A percentile compares a stretch with the other conserved stretches of the same genome.
Evolutionary conservation across 2,329 filamentous ascomycete genomes (phyloP).

Genomic region (Aspergillus chevalieri): DNA sequence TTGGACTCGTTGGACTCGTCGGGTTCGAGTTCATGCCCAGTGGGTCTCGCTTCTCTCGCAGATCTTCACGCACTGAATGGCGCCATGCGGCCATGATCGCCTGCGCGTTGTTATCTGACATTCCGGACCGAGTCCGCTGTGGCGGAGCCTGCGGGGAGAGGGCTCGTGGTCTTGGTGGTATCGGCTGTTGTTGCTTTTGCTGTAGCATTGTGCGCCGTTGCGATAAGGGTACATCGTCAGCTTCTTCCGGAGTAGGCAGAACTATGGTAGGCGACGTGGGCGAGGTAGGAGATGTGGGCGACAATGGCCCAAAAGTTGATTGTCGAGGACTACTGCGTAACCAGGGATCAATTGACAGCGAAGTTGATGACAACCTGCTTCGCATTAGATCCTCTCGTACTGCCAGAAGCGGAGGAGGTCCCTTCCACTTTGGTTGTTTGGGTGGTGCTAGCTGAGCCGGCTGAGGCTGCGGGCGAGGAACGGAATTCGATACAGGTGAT

Average conservation of each 20-base stretch:
- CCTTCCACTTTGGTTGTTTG: slow-evolving; percentile 17
- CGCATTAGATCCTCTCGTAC: slow-evolving; percentile 49
- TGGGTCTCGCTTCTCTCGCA: slow-evolving; percentile 36
- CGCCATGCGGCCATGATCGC: slow-evolving; percentile 62
- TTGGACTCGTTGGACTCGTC: slow-evolving; percentile 9
- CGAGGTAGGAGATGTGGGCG: neutral
- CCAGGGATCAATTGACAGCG: slow-evolving; percentile 27
- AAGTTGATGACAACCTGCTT: slow-evolving; percentile 32
- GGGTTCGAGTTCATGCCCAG: slow-evolving; percentile 16
- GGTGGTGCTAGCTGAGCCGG: slow-evolving; percentile 1
- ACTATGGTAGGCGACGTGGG: slow-evolving; percentile 11
- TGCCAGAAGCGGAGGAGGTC: slow-evolving; percentile 45
- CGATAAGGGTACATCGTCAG: slow-evolving; percentile 67
- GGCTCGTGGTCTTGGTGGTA: neutral
- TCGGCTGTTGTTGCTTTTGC: slow-evolving; percentile 42
- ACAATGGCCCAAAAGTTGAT: slow-evolving; percentile 14
- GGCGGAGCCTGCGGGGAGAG: slow-evolving; percentile 41
- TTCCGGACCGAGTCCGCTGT: slow-evolving; percentile 10
- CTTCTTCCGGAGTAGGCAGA: slow-evolving; percentile 27
- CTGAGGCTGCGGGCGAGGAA: slow-evolving; percentile 1
- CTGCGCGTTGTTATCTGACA: slow-evolving; percentile 31
- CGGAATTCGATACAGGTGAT: slow-evolving; percentile 1
- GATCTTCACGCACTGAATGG: slow-evolving; percentile 57
- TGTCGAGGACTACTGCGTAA: slow-evolving; percentile 21
- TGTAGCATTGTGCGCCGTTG: slow-evolving; percentile 58